Evolutionary conservation across 2,329 filamentous ascomycete genomes (phyloP).

Genomic region (Epichloe amarillans): DNA sequence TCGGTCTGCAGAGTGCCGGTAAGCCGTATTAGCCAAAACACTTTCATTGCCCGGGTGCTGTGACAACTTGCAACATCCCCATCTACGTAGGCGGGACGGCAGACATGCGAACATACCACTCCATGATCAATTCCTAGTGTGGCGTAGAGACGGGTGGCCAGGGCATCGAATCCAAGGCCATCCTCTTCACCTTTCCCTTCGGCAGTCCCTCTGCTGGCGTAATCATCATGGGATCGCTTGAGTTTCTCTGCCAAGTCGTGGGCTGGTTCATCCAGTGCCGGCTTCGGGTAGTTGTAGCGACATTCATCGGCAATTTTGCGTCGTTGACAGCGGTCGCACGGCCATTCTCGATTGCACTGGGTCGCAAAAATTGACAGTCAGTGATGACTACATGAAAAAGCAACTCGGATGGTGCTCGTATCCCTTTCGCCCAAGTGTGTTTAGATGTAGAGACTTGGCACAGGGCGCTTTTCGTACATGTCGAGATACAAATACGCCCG

Average conservation of each 20-base stretch:
- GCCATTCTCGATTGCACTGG: constrained; percentile 21
- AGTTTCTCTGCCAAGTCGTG: constrained; percentile 3
- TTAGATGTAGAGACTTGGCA: no score
- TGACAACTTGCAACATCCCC: no score
- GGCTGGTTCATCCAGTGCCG: neutral
- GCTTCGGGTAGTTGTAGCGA: constrained; percentile 12
- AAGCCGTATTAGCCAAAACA: neutral
- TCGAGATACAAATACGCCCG: no score
- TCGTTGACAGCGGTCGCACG: constrained; percentile 19
- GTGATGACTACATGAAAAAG: neutral
- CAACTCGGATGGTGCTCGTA: no score
- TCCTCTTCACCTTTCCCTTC: constrained; percentile 1
- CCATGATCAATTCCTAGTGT: constrained; percentile 11
- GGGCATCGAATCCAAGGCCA: constrained; percentile 8
- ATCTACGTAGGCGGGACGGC: neutral
- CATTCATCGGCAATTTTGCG: constrained; percentile 18
- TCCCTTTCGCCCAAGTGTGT: no score
- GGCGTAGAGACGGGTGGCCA: constrained; percentile 11
- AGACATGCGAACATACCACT: neutral
- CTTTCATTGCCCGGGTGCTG: neutral
- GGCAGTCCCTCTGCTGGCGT: neutral
- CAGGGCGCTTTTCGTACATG: no score
- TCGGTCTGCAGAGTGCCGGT: constrained; percentile 6
- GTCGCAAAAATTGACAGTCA: neutral
- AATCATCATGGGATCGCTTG: constrained; percentile 2